phyloP scores from a whole-genome alignment of 768 basidiomycete genomes.

The Pleurotus djamor region DNA sequence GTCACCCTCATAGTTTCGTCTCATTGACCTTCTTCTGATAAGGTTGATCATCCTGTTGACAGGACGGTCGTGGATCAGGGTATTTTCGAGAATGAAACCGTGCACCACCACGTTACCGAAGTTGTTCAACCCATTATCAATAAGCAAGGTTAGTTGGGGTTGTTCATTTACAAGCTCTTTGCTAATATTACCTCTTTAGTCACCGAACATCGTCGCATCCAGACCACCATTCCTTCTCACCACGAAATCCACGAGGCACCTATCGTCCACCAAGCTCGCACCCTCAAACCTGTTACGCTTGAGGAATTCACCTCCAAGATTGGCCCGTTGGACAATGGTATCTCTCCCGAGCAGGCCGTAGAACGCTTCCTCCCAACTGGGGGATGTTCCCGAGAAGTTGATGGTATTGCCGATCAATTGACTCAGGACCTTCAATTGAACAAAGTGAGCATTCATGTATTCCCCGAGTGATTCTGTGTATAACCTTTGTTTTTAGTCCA shows the following conservation, averaged over 20 bases:
- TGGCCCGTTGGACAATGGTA: constrained; percentile 1
- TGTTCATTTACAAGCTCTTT: neutral
- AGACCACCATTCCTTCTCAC: constrained; percentile 31
- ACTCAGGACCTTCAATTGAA: neutral
- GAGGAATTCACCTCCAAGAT: constrained; percentile 25
- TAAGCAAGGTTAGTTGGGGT: constrained; percentile 28
- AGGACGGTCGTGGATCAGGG: constrained; percentile 29
- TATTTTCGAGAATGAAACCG: constrained; percentile 23
- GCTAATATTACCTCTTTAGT: constrained; percentile 14
- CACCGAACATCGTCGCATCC: constrained; percentile 23
- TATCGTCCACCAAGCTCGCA: constrained; percentile 31
- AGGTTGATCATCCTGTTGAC: constrained; percentile 23
- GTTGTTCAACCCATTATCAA: constrained; percentile 35
- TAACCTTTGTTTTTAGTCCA: neutral
- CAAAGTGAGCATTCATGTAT: neutral
- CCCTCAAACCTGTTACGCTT: constrained; percentile 27
- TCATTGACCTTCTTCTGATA: neutral
- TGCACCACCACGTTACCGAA: constrained; percentile 34
- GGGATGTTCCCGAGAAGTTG: neutral
- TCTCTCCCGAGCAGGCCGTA: neutral
- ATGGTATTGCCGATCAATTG: neutral
- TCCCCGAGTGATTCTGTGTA: neutral
- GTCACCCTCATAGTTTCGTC: neutral
- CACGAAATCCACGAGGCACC: constrained; percentile 34
- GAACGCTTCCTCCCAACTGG: neutral